Base-by-base conservation (phyloP, 352 stramenopile genomes). In the Pythium graminicola region DNA sequence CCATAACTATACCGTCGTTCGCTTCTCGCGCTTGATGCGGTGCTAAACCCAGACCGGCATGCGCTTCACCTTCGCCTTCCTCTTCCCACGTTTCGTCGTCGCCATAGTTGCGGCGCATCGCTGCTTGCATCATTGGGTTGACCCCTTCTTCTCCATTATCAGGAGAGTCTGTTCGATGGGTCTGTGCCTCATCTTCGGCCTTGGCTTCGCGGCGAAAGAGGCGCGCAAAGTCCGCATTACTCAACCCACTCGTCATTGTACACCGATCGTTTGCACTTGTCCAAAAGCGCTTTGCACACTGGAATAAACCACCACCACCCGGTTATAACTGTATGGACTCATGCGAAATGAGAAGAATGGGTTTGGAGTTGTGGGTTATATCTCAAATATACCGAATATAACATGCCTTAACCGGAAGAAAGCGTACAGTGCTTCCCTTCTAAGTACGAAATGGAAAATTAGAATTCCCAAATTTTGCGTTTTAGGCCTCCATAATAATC, bases 211-310 rank as follows among this genome's bases (percentile, higher is more conserved):
- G 55, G 4, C 70, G 73, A 50, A 90, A 92, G 53, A 92, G 72
- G n/a, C 64, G 70, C 55, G 81, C 78, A 51, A 92, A 92, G 66
- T 92, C 81, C 4, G 81, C 78, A 53, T 92, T 92, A 48, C 59
- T 79, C 51, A 86, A 42, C 33, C 73, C 61, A 22, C 23, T 35
- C n/a, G 43, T 41, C 47, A 62, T 62, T 19, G 16, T 50, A 23
- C n/a, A 6, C 13, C 14, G 27, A 3, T 23, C 23, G 24, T 3
- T 36, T 3, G 48, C 28, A 26, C 31, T 24, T 32, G 22, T 6
- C 22, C 8, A 24, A 33, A 0, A 14, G 22, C 6, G 19, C 3
- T 32, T 46, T 2, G 8, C n/a, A 11, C 7, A 29, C 3, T 16
- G 40, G 40, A 17, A 47, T 14, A 47, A 47, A 47, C 7, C 22